Conservation (phyloP, 179 eudicot genomes). For the Drosera spatulata region DNA sequence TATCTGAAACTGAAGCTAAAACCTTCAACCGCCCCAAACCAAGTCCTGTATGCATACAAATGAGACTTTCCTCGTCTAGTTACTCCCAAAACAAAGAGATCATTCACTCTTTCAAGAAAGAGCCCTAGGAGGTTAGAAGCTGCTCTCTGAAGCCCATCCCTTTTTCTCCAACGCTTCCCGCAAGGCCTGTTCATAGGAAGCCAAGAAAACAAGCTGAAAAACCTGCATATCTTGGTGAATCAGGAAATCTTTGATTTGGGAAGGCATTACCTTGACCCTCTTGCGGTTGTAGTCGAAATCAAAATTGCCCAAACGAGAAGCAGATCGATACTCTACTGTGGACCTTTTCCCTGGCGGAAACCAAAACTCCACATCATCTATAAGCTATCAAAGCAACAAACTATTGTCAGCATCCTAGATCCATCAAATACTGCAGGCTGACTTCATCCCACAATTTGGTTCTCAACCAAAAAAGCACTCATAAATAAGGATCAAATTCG, state of each 20-base stretch:
- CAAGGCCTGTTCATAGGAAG: slow-evolving; percentile 33
- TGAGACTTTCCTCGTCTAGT: no score
- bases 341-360: slow-evolving; percentile 80
- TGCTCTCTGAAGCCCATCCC: slow-evolving; percentile 78
- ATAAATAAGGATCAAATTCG: no score
- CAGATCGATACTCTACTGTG: slow-evolving; percentile 74
- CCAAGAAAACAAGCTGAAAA: background rate
- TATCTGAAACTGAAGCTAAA: no score
- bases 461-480: no score
- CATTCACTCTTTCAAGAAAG: no score
- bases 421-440: no score
- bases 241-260: background rate
- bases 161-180: slow-evolving; percentile 64
- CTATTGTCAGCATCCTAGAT: background rate
- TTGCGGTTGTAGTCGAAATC: slow-evolving; percentile 76
- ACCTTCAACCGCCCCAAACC: no score
- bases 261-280: slow-evolving; percentile 58
- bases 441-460: no score
- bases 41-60: no score
- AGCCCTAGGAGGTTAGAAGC: slow-evolving; percentile 11
- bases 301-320: slow-evolving; percentile 73
- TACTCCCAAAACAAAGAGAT: no score
- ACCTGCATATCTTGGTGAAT: background rate
- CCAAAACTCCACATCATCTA: slow-evolving; percentile 95
- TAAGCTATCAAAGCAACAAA: slow-evolving; percentile 47